Conservation (phyloP, 2,329 filamentous ascomycete genomes). For the Pyrenophora tritici-repentis region DNA sequence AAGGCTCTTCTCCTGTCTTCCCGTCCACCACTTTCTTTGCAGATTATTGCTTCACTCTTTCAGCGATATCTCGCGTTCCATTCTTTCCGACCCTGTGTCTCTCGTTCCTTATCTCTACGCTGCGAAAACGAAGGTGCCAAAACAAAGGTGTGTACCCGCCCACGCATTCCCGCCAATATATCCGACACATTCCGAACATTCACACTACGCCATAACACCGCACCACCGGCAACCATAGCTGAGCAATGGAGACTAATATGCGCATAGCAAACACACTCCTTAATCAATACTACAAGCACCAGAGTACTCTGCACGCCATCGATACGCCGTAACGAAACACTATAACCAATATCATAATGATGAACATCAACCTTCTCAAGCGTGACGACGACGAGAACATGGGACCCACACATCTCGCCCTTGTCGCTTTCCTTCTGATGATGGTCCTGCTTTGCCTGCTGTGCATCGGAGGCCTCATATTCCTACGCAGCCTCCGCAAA, state of each 20-base stretch:
- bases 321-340: slow-evolving; percentile 29
- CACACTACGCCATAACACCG: slow-evolving; percentile 18
- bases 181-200: slow-evolving; percentile 21
- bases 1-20: too few species aligned
- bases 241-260: slow-evolving; percentile 26
- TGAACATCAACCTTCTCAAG: slow-evolving; percentile 57
- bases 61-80: slow-evolving; percentile 58
- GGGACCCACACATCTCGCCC: slow-evolving; percentile 68
- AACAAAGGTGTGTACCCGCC: slow-evolving; percentile 35
- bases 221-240: slow-evolving; percentile 9
- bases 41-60: slow-evolving; percentile 67
- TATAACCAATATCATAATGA: slow-evolving; percentile 33
- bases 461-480: slow-evolving; percentile 69
- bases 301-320: slow-evolving; percentile 26
- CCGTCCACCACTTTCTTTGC: slow-evolving; percentile 28
- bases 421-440: slow-evolving; percentile 78
- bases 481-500: slow-evolving; percentile 71
- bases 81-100: slow-evolving; percentile 43
- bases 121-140: slow-evolving; percentile 19
- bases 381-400: slow-evolving; percentile 56
- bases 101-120: slow-evolving; percentile 25
- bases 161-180: slow-evolving; percentile 16
- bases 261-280: slow-evolving; percentile 32
- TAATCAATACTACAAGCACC: slow-evolving; percentile 27
- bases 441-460: slow-evolving; percentile 75